These are phyloP conservation scores for Leucaena leucocephala DNA, from an alignment of 306 rosid genomes.

Conservation along the genomic window DNA sequence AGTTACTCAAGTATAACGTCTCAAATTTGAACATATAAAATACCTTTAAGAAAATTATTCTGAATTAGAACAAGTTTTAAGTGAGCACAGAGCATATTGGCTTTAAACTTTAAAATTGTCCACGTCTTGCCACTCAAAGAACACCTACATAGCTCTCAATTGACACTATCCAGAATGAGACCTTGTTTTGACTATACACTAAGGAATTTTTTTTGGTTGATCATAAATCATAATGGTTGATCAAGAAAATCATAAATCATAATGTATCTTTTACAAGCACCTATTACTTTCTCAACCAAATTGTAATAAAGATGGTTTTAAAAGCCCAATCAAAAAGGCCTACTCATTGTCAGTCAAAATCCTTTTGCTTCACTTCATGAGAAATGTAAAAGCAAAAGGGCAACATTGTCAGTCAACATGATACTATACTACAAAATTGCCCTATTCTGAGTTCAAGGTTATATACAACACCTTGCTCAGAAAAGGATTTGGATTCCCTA, in stretches of 20 bases:
- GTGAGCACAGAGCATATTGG: too few species aligned
- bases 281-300: not conserved
- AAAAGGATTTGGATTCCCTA: not conserved
- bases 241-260: not conserved
- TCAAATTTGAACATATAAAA: too few species aligned
- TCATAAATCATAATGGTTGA: not conserved
- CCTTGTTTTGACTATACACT: too few species aligned
- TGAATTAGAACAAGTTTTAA: too few species aligned
- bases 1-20: too few species aligned
- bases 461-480: not conserved
- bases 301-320: not conserved
- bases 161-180: too few species aligned
- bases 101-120: too few species aligned
- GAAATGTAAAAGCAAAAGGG: conserved; percentile 4
- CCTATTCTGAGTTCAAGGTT: conserved; percentile 17
- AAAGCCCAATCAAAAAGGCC: not conserved
- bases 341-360: not conserved
- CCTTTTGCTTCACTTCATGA: not conserved
- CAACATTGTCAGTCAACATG: too few species aligned
- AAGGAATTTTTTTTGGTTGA: not conserved
- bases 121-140: too few species aligned
- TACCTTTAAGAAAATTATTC: too few species aligned
- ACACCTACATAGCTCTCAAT: too few species aligned
- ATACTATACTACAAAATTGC: conserved; percentile 26
- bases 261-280: not conserved